Evolutionary conservation across 192 early-diverging fungal species (phyloP).

Genomic region (Kappamyces sp.): DNA sequence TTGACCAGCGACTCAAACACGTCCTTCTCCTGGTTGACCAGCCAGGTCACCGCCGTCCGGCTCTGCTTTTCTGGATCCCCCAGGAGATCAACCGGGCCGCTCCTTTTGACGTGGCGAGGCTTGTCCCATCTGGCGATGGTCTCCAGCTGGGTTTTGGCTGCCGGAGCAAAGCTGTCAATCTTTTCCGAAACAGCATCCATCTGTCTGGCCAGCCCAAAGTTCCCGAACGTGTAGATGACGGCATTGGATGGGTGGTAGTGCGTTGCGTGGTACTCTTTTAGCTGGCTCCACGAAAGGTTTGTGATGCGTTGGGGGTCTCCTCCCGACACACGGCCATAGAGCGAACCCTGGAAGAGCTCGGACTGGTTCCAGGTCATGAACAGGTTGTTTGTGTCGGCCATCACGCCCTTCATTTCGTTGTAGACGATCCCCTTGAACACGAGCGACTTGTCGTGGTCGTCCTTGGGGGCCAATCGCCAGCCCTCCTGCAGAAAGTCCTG

Average conservation of each 20-base stretch:
- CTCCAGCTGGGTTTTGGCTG: slow-evolving; percentile 21
- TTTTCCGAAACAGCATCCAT: slow-evolving; percentile 59
- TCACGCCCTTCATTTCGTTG: slow-evolving; percentile 95
- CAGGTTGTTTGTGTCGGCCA: slow-evolving; percentile 70
- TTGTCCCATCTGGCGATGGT: slow-evolving; percentile 20
- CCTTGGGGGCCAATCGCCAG: slow-evolving; percentile 83
- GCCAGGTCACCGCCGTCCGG: slow-evolving; percentile 43
- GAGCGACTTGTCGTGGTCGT: slow-evolving; percentile 49
- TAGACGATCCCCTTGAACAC: slow-evolving; percentile 94
- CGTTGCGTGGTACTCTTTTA: slow-evolving; percentile 73
- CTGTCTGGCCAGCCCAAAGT: slow-evolving; percentile 69
- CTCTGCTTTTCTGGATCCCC: slow-evolving; percentile 68
- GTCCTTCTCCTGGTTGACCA: slow-evolving; percentile 64
- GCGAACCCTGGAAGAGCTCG: slow-evolving; percentile 76
- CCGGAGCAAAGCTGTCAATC: slow-evolving; percentile 52
- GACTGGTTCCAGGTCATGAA: slow-evolving; percentile 71
- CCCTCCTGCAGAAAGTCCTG: slow-evolving; percentile 90
- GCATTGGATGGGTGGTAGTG: slow-evolving; percentile 94
- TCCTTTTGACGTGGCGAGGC: slow-evolving; percentile 40
- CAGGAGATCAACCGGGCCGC: slow-evolving; percentile 67
- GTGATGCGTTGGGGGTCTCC: slow-evolving; percentile 86
- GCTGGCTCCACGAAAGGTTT: slow-evolving; percentile 75
- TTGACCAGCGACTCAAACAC: slow-evolving; percentile 79
- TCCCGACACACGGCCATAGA: slow-evolving; percentile 77
- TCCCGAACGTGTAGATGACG: slow-evolving; percentile 81